Base-by-base conservation (phyloP, 352 stramenopile species). In the Phytophthora capsici region DNA sequence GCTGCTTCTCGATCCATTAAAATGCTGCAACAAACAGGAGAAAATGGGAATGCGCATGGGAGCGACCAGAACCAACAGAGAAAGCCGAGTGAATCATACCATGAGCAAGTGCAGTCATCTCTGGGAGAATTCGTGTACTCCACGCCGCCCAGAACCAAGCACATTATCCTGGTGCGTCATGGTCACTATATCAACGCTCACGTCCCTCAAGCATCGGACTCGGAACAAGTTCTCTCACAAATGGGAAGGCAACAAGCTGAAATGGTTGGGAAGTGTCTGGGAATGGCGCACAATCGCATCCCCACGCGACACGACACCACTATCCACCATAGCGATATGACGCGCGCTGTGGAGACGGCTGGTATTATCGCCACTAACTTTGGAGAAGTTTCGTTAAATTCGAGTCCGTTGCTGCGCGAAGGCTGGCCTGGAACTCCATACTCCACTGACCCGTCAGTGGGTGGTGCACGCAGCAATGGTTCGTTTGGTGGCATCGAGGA, bases 141-240 rank as follows among this genome's bases (percentile, higher is more conserved):
- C 1, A 73, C 77, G 19, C 76, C 76, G 22, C 80, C 86, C 17
- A 78, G 81, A 48, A 89, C 77, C 28, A 87, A 86, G 17, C 84
- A 94, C 63, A 76, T 95, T 26, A 81, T 95, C 32, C 55, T 95
- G 19, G 67, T 93, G 9, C 86, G 86, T 26, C 86, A 95, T 49
- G 86, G 86, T 10, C 86, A 95, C 49, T 95, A 95, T 59, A 78
- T 93, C 19, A 93, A 93, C 60, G 86, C 86, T 1, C 80, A 93
- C 47, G 66, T 76, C 28, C 84, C 77, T 28, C 66, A 86, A 28
- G 76, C 78, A 2, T 74, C 67, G 1, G 86, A 93, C 26, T 68
- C 73, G 19, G 59, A 93, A 45, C 85, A 93, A 75, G 81, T 95
- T 23, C 73, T 95, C 0, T 93, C 86, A 9, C 82, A 93, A 47